Evolutionary conservation across 2,329 filamentous ascomycete genomes (phyloP), one percentile per base, ranked within the genome.

Genomic region (Scorias spongiosa): DNA sequence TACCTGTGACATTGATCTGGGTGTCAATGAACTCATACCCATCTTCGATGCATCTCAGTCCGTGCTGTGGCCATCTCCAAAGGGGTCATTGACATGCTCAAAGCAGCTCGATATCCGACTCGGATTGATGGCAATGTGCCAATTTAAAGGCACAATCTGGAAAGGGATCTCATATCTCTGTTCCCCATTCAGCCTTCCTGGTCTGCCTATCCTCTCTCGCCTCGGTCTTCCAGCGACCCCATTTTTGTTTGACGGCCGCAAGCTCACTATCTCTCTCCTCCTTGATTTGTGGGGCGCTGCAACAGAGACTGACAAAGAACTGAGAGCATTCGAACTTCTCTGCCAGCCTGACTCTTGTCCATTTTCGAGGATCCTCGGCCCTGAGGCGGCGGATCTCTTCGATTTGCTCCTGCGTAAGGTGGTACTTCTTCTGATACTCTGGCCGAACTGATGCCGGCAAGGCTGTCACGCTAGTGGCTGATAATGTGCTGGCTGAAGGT

Each of bases 271-370:
- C 63, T 47, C 58, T 51, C 51, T 60, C 58, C 46, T 61, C 63
- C 58, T 66, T 65, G 44, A 57, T 60, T 44, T 58, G 52, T 47
- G 70, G 70, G 28, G 71, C 72, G 49, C 71, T 65, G 42, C 69
- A 72, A 44, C 77, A 72, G 64, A 79, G 66, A 9, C 71, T 71
- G 39, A 80, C 70, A 51, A 81, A 81, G 42, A 80, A 70, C 45
- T 72, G 66, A 44, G 69, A 76, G 60, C 77, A 81, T 5, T 72
- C 69, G 56, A 79, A 82, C 55, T 71, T 73, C 58, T 76, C 71
- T 34, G 78, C 76, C 49, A 82, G 57, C 54, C 67, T 68, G 45
- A 67, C 66, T 39, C 75, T 59, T 40, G 74, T 80, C 76, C 78
- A 81, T 46, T 63, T 63, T 48, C 68, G 63, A 6, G 77, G 76